Percentiles rank a stretch among this genome's conserved stretches.
These are phyloP conservation scores for Phytopythium aichiense DNA, from an alignment of 352 stramenopile species.

Conservation along the genomic window DNA sequence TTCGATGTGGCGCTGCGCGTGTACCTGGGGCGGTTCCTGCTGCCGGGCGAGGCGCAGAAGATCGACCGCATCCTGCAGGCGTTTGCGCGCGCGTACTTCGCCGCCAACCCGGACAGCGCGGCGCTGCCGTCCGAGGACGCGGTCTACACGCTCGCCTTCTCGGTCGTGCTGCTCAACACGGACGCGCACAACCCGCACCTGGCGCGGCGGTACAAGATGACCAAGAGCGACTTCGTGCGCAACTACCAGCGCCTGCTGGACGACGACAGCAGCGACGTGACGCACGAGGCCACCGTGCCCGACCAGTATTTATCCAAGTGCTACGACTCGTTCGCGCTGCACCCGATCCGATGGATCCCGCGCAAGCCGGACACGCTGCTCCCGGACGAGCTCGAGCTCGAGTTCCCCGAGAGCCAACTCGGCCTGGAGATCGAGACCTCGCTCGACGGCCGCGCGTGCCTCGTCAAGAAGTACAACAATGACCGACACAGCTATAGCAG, in stretches of 20 bases:
- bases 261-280: slow-evolving; percentile 11
- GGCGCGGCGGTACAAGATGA: slow-evolving; percentile 68
- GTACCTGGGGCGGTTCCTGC: slow-evolving; percentile 66
- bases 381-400: slow-evolving; percentile 60
- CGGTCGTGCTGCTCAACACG: slow-evolving; percentile 74
- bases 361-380: slow-evolving; percentile 38
- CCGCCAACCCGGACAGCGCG: slow-evolving; percentile 42
- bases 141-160: slow-evolving; percentile 78
- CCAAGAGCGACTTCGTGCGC: slow-evolving; percentile 62
- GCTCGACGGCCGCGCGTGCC: slow-evolving; percentile 57
- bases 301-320: slow-evolving; percentile 44
- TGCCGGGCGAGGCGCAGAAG: slow-evolving; percentile 77
- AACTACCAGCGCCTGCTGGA: slow-evolving; percentile 61
- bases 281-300: slow-evolving; percentile 36
- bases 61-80: slow-evolving; percentile 84
- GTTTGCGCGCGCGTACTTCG: slow-evolving; percentile 65
- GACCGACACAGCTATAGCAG: slow-evolving; percentile 48
- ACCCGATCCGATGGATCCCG: slow-evolving; percentile 60
- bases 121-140: slow-evolving; percentile 65
- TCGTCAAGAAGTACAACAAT: slow-evolving; percentile 55
- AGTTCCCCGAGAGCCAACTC: slow-evolving; percentile 47
- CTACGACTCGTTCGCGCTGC: slow-evolving; percentile 59
- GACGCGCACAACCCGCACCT: slow-evolving; percentile 74
- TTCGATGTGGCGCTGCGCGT: slow-evolving; percentile 70
- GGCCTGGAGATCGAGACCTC: slow-evolving; percentile 79